A percentile compares a stretch with the other conserved stretches of the same genome.
Evolutionary conservation across 306 rosid species (phyloP).

Genomic region (Astragalus glycyphyllos): DNA sequence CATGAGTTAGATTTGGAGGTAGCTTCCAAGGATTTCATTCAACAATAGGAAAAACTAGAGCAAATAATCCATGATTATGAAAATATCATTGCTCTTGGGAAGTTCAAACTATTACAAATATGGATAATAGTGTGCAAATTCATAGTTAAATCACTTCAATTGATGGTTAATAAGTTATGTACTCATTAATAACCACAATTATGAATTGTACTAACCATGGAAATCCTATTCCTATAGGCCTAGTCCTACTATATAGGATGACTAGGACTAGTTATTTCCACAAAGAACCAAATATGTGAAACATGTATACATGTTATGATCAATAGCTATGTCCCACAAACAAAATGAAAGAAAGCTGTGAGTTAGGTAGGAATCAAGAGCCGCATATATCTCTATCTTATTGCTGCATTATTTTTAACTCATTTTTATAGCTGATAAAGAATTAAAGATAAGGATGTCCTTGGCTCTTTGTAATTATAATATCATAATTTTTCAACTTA

Average conservation of each 20-base stretch:
- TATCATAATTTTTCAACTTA: slow-evolving; percentile 1
- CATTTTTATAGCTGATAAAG: slow-evolving; percentile 27
- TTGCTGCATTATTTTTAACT: slow-evolving; percentile 47
- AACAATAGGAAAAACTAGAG: no score
- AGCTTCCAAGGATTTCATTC: background rate
- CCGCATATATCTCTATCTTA: slow-evolving; percentile 42
- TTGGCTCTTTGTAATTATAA: slow-evolving; percentile 36
- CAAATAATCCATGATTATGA: no score
- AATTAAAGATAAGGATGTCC: slow-evolving; percentile 15
- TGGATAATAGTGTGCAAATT: no score
- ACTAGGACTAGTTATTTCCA: slow-evolving; percentile 40
- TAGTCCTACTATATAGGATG: slow-evolving; percentile 32
- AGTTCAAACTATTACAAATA: no score
- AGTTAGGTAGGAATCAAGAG: slow-evolving; percentile 53
- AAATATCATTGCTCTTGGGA: no score
- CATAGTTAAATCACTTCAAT: no score
- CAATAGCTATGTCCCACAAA: slow-evolving; percentile 43
- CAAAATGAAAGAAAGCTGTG: slow-evolving; percentile 52
- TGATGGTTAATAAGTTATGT: no score
- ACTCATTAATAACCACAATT: no score
- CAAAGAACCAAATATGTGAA: slow-evolving; percentile 45
- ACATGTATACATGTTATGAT: slow-evolving; percentile 33
- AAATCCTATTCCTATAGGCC: slow-evolving; percentile 37
- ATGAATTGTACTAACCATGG: slow-evolving; percentile 17
- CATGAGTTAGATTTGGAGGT: slow-evolving; percentile 44